Base-by-base conservation (phyloP, 805 yeast species). In the Starmerella vaccinii region DNA sequence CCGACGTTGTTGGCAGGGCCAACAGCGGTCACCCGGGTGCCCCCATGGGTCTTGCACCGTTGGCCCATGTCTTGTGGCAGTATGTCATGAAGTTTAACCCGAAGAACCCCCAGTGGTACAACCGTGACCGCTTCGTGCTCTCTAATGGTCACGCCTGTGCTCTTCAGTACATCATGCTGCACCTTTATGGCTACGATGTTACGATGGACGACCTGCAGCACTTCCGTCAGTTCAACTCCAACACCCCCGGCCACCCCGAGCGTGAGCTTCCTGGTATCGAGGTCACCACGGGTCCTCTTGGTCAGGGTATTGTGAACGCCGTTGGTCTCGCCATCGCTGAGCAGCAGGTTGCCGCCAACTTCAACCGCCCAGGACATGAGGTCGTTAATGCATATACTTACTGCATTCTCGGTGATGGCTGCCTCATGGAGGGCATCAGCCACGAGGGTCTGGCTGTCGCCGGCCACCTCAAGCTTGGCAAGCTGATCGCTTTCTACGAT, bases 1-100 rank as follows among this genome's bases (percentile, higher is more conserved):
- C 84, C 49, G 98, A 90, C 68, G 80, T 84, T 58, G 94, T 86
- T 56, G 75, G 82, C 53, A 76, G 80, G 71, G 90, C 97, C 63
- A 84, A 90, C 72, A 83, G 95, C 54, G 98, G 98, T 60, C 98
- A 90, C 74, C 98, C 98, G 50, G 98, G 98, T 60, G 97, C 98
- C 49, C 97, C 97, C 63, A 80, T 90, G 78, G 97, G 97, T 57
- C 74, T 90, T 71, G 97, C 98, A 16, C 95, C 97, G 42, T 82
- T 89, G 54, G 95, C 97, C 56, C 97, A 90, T 70, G 82, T 80
- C 51, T 68, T 90, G 57, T 86, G 82, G 80, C 68, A 69, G 62
- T 76, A 80, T 68, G 78, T 78, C 65, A 76, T 89, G 83, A 82
- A 72, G 62, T 79, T 85, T 75, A 87, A 86, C 78, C 95, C 97